Evolutionary conservation across 176 grass and related monocot genomes (phyloP).

Genomic region (Carex parvula): DNA sequence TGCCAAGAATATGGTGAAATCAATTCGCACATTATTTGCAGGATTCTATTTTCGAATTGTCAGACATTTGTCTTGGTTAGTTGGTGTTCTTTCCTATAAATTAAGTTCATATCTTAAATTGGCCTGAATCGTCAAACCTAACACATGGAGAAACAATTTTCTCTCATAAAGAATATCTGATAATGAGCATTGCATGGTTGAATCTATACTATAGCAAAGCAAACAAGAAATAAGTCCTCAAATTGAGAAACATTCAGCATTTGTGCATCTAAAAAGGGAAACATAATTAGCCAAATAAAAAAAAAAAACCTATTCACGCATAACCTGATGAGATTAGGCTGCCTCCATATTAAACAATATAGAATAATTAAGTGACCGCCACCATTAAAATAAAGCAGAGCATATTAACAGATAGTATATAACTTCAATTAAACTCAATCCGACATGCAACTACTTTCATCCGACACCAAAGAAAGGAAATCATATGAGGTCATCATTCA

Average conservation of each 20-base stretch:
- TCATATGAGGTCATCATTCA: neutral
- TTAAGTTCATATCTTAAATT: neutral
- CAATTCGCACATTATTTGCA: too few species aligned
- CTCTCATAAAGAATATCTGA: neutral
- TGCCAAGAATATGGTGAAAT: too few species aligned
- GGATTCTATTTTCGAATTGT: too few species aligned
- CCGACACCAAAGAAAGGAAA: neutral
- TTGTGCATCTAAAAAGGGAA: neutral
- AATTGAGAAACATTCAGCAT: neutral
- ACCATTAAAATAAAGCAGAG: neutral
- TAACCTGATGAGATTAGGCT: neutral
- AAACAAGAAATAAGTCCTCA: neutral
- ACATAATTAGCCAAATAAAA: neutral
- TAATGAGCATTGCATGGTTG: neutral
- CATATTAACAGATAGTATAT: neutral
- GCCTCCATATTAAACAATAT: neutral
- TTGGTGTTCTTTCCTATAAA: neutral
- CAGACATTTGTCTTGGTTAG: neutral
- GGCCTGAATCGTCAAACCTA: neutral
- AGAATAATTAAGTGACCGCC: neutral
- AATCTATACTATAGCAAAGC: neutral
- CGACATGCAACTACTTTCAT: neutral
- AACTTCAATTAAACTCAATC: neutral
- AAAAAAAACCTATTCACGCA: neutral
- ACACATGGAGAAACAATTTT: neutral